phyloP scores from a whole-genome alignment of 1,284 basidiomycete genomes.

The Trichosporon asahii region DNA sequence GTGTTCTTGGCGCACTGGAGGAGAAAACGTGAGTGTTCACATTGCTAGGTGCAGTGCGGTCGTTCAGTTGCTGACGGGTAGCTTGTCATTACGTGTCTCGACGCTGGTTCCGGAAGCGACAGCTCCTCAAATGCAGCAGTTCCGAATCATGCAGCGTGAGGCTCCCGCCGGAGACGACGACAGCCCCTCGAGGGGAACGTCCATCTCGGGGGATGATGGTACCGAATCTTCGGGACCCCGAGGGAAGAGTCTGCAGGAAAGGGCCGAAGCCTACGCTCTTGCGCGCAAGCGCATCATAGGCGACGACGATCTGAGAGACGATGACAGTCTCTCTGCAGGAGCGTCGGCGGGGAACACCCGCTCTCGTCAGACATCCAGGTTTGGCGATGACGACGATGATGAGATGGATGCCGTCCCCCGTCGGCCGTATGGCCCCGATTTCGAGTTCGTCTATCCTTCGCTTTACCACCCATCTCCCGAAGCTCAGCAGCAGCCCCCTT shows the following conservation, averaged over 20 bases:
- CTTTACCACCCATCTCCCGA: constrained; percentile 33
- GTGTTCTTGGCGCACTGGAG: constrained; percentile 34
- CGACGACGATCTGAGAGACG: constrained; percentile 19
- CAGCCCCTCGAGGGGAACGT: constrained; percentile 22
- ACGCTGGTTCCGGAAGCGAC: constrained; percentile 23
- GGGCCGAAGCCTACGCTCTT: constrained; percentile 40
- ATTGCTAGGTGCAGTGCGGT: too few species aligned
- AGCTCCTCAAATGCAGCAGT: constrained; percentile 31
- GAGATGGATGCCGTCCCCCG: constrained; percentile 42
- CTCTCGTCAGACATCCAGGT: constrained; percentile 22
- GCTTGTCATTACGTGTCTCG: constrained; percentile 23
- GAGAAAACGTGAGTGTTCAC: constrained; percentile 31
- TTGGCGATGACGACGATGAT: constrained; percentile 30
- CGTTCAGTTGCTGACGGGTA: constrained; percentile 21
- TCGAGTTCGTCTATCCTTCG: constrained; percentile 40
- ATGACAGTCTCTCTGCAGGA: constrained; percentile 19
- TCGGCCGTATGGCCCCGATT: constrained; percentile 24
- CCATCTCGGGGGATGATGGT: constrained; percentile 23
- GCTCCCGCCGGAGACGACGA: constrained; percentile 23
- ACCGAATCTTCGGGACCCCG: constrained; percentile 19
- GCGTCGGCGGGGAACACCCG: constrained; percentile 15
- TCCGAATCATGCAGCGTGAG: constrained; percentile 44
- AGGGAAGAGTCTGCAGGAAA: constrained; percentile 44
- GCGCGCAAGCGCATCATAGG: constrained; percentile 45
- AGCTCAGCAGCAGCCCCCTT: background rate